phyloP scores from a whole-genome alignment of 176 grass and related monocot species.

The maize (Zea mays) region Zm-B73-REFERENCE-NAM-5.0 NC_050098.1:226471501-226472000 shows the following conservation, averaged over 20 bases:
- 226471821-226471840: not conserved
- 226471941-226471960: conserved; percentile 17
- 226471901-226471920: not conserved
- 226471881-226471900: not conserved
- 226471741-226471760: too few relatives aligned
- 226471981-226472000: not conserved
- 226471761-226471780: too few relatives aligned
- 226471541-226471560: not conserved
- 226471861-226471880: not conserved
- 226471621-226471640: too few relatives aligned
- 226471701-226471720: too few relatives aligned
- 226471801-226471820: not conserved
- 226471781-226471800: not conserved
- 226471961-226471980: not conserved
- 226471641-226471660: too few relatives aligned
- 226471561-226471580: not conserved
- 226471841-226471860: not conserved
- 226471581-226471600: not conserved
- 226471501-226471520: not conserved
- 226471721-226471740: too few relatives aligned
- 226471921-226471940: conserved; percentile 30
- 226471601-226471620: not conserved
- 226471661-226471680: too few relatives aligned
- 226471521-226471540: not conserved
- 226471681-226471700: too few relatives aligned